A percentile compares a stretch with the other conserved stretches of the same genome.
Evolutionary conservation across 495 filamentous ascomycete genomes (phyloP).

Genomic region (Lophiotrema nucula): DNA sequence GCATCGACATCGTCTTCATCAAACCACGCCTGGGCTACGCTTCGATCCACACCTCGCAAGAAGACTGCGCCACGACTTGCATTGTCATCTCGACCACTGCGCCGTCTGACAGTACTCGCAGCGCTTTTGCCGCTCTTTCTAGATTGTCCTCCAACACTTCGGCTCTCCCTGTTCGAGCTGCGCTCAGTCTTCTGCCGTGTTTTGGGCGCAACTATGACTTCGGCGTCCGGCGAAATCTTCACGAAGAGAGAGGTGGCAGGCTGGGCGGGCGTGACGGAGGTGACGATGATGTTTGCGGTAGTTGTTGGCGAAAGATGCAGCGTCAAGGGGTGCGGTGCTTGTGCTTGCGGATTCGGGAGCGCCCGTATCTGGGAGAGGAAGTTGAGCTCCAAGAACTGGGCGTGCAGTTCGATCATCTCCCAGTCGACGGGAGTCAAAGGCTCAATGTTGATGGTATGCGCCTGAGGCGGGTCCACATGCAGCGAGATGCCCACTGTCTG

Average conservation of each 20-base stretch:
- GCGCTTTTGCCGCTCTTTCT: conserved; percentile 74
- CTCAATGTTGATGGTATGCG: conserved; percentile 92
- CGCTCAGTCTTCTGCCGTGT: conserved; percentile 60
- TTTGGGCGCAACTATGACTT: conserved; percentile 96
- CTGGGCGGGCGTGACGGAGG: conserved; percentile 72
- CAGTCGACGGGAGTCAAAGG: conserved; percentile 92
- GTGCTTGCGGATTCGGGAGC: conserved; percentile 71
- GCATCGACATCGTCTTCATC: conserved; percentile 57
- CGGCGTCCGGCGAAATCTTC: conserved; percentile 88
- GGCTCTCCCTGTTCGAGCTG: conserved; percentile 56
- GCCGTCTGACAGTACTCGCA: conserved; percentile 63
- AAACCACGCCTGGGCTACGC: conserved; percentile 67
- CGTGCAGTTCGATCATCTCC: conserved; percentile 97
- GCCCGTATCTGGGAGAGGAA: conserved; percentile 90
- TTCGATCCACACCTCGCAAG: conserved; percentile 72
- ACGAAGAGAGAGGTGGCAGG: conserved; percentile 72
- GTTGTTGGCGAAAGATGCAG: conserved; percentile 94
- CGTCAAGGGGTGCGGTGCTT: conserved; percentile 73
- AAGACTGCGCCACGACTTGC: conserved; percentile 37
- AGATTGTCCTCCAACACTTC: conserved; percentile 68
- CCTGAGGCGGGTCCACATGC: conserved; percentile 85
- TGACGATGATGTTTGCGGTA: conserved; percentile 84
- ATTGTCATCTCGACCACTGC: conserved; percentile 42
- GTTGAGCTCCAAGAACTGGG: conserved; percentile 90
- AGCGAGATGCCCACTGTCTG: conserved; percentile 73